A percentile compares a stretch with the other conserved stretches of the same genome.
phyloP scores from a whole-genome alignment of 345 rosid genomes.

The Ailanthus altissimus region DNA sequence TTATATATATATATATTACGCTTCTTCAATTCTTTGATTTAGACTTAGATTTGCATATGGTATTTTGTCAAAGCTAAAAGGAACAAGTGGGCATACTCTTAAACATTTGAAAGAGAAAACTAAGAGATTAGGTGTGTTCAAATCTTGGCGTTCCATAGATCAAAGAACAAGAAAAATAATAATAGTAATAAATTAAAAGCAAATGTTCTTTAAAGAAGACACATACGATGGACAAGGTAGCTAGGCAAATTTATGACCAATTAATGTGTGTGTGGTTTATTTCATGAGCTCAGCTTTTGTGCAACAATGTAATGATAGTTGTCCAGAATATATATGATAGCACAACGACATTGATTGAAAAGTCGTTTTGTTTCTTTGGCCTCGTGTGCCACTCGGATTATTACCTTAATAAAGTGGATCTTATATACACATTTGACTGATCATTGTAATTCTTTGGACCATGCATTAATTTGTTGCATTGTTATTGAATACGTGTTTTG shows the following conservation, averaged over 20 bases:
- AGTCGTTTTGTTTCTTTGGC: constrained; percentile 26
- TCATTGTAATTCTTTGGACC: constrained; percentile 30
- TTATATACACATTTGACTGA: constrained; percentile 34
- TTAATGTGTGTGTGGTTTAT: constrained; percentile 38
- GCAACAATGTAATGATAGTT: constrained; percentile 27
- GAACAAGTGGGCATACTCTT: neutral
- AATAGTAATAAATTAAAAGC: neutral
- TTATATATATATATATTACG: neutral
- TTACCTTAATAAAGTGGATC: constrained; percentile 24
- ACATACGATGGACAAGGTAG: constrained; percentile 30
- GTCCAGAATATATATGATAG: constrained; percentile 25
- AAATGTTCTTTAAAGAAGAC: constrained; percentile 22
- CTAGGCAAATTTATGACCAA: constrained; percentile 29
- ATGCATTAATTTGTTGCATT: constrained; percentile 8
- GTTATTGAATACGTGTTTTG: constrained; percentile 19
- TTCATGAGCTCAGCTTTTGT: constrained; percentile 35
- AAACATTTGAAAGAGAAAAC: neutral
- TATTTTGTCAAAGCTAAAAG: neutral
- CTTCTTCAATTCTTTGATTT: neutral
- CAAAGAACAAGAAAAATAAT: neutral
- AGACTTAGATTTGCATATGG: neutral
- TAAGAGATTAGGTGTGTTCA: neutral
- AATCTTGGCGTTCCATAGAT: neutral
- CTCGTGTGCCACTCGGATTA: constrained; percentile 46
- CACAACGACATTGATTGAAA: constrained; percentile 13